phyloP scores from a whole-genome alignment of 257 asterid genomes.

The Scutellaria minor region DNA sequence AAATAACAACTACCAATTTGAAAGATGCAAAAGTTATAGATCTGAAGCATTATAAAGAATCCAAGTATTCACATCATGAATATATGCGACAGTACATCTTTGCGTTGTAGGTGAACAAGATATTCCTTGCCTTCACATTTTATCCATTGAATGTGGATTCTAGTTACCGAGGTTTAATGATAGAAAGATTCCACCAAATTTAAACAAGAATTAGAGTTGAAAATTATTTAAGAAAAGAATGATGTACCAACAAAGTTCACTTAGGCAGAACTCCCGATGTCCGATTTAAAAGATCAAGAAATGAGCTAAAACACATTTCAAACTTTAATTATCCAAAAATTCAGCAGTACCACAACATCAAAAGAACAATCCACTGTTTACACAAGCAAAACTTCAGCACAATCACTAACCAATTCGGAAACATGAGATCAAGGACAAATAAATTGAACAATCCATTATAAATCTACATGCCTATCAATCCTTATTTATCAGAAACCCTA shows the following conservation, averaged over 20 bases:
- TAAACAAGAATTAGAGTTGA: not conserved
- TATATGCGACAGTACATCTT: not conserved
- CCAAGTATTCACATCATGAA: not conserved
- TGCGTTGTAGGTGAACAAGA: not conserved
- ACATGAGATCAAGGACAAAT: too few species aligned
- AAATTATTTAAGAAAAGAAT: too few species aligned
- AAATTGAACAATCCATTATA: too few species aligned
- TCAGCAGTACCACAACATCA: not conserved
- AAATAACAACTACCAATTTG: not conserved
- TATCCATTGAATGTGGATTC: not conserved
- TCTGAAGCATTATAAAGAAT: not conserved
- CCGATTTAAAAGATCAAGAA: too few species aligned
- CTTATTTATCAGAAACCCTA: not conserved
- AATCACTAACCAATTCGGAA: not conserved
- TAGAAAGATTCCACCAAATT: not conserved
- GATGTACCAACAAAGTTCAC: too few species aligned
- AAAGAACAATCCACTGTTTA: not conserved
- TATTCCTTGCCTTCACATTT: constrained; percentile 4
- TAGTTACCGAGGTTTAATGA: constrained; percentile 10
- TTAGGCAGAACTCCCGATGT: too few species aligned
- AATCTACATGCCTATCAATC: not conserved
- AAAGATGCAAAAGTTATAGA: not conserved
- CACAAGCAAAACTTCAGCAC: not conserved
- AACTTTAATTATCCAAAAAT: too few species aligned
- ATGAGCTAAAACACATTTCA: too few species aligned